Percentiles rank a stretch among this genome's conserved stretches.
These are phyloP conservation scores for Phytophthora sojae DNA, from an alignment of 352 stramenopile species.

Conservation along the genomic window DNA sequence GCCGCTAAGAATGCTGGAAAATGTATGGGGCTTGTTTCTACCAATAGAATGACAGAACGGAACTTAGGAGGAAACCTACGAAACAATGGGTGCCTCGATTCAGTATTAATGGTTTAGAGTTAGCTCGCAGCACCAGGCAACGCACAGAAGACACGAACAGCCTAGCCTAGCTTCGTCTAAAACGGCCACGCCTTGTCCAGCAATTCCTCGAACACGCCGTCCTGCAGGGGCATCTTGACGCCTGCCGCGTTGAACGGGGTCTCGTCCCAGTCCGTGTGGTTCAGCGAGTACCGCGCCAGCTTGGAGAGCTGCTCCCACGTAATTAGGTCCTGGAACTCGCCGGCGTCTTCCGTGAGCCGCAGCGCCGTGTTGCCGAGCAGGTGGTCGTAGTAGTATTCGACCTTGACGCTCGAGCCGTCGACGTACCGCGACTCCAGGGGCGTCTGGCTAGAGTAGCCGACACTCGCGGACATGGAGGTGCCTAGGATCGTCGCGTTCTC, in stretches of 20 bases:
- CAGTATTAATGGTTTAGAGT: slow-evolving; percentile 18
- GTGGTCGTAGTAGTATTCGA: slow-evolving; percentile 37
- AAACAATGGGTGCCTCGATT: neutral
- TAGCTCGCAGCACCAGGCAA: slow-evolving; percentile 4
- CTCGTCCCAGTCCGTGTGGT: slow-evolving; percentile 34
- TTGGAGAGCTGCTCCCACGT: slow-evolving; percentile 34
- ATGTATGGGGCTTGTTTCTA: too few relatives aligned
- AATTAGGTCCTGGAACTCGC: slow-evolving; percentile 37
- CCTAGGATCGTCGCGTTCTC: slow-evolving; percentile 31
- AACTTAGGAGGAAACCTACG: neutral
- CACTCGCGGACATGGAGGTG: slow-evolving; percentile 33
- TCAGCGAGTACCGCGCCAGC: slow-evolving; percentile 31
- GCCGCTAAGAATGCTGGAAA: neutral
- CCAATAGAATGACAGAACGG: neutral
- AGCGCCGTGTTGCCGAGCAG: slow-evolving; percentile 31
- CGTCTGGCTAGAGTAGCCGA: slow-evolving; percentile 15
- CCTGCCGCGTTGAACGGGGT: slow-evolving; percentile 19
- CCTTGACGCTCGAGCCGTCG: slow-evolving; percentile 27
- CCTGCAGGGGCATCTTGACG: slow-evolving; percentile 33
- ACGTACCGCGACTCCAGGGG: slow-evolving; percentile 15
- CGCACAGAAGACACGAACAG: slow-evolving; percentile 3
- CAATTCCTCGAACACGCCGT: slow-evolving; percentile 27
- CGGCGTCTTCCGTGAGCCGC: slow-evolving; percentile 26
- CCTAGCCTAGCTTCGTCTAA: slow-evolving; percentile 10
- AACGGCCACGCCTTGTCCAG: slow-evolving; percentile 34